These are phyloP conservation scores for Neofusicoccum sp. DNA, from an alignment of 2,329 filamentous ascomycete species.

Conservation along the genomic window DNA sequence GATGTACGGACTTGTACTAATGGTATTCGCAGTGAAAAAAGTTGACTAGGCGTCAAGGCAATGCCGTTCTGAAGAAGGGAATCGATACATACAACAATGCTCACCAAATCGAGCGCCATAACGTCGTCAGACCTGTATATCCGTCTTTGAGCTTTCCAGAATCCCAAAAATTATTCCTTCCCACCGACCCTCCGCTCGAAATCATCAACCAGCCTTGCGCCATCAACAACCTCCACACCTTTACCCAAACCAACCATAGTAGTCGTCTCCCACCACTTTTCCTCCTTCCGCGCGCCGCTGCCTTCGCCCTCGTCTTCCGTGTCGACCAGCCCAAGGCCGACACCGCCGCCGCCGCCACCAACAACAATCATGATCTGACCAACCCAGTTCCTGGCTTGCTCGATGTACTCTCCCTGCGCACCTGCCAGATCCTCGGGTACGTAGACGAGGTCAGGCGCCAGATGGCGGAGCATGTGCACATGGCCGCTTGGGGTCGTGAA, in stretches of 20 bases:
- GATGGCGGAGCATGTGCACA: constrained; percentile 80
- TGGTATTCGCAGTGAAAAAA: background rate
- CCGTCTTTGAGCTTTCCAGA: background rate
- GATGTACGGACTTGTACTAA: no score
- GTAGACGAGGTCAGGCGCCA: constrained; percentile 83
- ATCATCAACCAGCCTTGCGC: constrained; percentile 76
- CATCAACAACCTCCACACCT: constrained; percentile 85
- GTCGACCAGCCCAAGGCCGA: constrained; percentile 50
- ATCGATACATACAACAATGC: background rate
- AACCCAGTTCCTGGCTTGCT: constrained; percentile 61
- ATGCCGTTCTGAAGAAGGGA: background rate
- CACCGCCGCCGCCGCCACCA: constrained; percentile 48
- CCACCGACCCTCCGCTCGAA: constrained; percentile 78
- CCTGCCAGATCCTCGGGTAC: constrained; percentile 82
- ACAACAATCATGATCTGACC: constrained; percentile 61
- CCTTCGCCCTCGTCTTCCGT: constrained; percentile 70
- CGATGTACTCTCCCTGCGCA: constrained; percentile 68
- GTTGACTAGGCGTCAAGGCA: background rate
- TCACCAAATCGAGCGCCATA: background rate
- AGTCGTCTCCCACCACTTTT: constrained; percentile 61
- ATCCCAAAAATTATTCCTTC: constrained; percentile 33
- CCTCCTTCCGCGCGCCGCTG: constrained; percentile 55
- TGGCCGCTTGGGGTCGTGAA: constrained; percentile 83
- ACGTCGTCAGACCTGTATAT: constrained; percentile 1
- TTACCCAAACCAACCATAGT: constrained; percentile 79